Conservation (phyloP, 169 alveolate species). For the Eimeria praecox region DNA sequence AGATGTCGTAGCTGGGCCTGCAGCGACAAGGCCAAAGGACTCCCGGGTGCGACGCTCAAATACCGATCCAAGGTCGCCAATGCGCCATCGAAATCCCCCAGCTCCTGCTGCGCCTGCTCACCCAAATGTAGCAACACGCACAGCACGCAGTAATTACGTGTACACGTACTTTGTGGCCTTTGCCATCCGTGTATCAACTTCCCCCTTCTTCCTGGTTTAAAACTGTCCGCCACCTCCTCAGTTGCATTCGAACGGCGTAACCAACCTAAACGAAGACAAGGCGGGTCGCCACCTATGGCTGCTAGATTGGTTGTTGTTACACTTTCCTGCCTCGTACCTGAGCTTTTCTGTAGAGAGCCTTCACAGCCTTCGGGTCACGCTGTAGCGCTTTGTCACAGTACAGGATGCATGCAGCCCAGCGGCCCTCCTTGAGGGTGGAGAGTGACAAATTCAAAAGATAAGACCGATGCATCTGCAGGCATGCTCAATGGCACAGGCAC, state of each 20-base stretch:
- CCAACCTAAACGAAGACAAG: neutral
- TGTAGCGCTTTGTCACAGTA: slow-evolving; percentile 78
- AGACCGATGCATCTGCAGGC: slow-evolving; percentile 75
- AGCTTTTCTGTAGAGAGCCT: slow-evolving; percentile 80
- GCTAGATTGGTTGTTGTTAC: neutral
- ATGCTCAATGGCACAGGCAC: neutral
- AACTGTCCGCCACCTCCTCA: neutral
- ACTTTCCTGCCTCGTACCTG: slow-evolving; percentile 37
- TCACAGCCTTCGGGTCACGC: slow-evolving; percentile 75
- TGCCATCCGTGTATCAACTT: no score
- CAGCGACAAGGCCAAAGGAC: slow-evolving; percentile 76
- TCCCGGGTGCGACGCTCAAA: slow-evolving; percentile 53
- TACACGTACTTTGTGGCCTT: neutral
- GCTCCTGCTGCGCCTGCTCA: slow-evolving; percentile 74
- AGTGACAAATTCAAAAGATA: slow-evolving; percentile 79
- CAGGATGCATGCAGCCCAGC: slow-evolving; percentile 75
- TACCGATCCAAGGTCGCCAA: slow-evolving; percentile 68
- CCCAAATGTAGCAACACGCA: neutral
- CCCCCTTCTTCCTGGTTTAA: neutral
- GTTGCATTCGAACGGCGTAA: neutral
- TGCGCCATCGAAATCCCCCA: slow-evolving; percentile 72
- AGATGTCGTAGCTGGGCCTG: slow-evolving; percentile 63
- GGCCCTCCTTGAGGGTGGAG: slow-evolving; percentile 76
- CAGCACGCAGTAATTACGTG: neutral
- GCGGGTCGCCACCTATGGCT: neutral